phyloP scores from a whole-genome alignment of 2,329 filamentous ascomycete species.

The Arthrobotrys sinensis region DNA sequence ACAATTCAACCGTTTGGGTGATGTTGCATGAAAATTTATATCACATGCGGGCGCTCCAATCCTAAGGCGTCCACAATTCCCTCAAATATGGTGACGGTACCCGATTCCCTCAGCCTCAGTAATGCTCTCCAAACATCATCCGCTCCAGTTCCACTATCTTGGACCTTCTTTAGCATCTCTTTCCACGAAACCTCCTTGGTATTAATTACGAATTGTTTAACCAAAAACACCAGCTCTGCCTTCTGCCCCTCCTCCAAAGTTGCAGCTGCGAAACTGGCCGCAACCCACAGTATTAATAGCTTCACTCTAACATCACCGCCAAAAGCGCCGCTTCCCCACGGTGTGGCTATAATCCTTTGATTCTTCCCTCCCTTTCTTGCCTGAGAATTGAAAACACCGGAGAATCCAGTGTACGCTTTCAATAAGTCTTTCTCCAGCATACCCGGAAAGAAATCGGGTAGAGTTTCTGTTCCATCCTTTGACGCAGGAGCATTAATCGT shows the following conservation, averaged over 20 bases:
- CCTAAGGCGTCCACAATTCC: conserved; percentile 19
- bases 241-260: neutral
- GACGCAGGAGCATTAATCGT: conserved; percentile 9
- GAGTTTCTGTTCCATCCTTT: neutral
- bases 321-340: conserved; percentile 58
- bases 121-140: conserved; percentile 45
- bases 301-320: conserved; percentile 54
- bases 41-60: conserved; percentile 1
- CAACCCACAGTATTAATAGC: conserved; percentile 49
- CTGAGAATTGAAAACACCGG: conserved; percentile 33
- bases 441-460: conserved; percentile 48
- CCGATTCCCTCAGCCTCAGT: neutral
- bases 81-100: neutral
- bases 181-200: conserved; percentile 46
- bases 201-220: conserved; percentile 50
- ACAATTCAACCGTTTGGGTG: neutral
- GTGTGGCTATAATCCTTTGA: conserved; percentile 45
- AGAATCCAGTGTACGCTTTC: conserved; percentile 54
- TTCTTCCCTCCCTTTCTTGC: neutral
- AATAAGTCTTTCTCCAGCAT: conserved; percentile 51
- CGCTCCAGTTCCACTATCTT: conserved; percentile 27
- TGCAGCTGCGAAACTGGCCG: conserved; percentile 46
- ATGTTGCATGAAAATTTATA: neutral
- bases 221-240: conserved; percentile 40
- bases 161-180: conserved; percentile 34